Conservation (phyloP, 768 basidiomycete genomes). For the Royoungia palumana region DNA sequence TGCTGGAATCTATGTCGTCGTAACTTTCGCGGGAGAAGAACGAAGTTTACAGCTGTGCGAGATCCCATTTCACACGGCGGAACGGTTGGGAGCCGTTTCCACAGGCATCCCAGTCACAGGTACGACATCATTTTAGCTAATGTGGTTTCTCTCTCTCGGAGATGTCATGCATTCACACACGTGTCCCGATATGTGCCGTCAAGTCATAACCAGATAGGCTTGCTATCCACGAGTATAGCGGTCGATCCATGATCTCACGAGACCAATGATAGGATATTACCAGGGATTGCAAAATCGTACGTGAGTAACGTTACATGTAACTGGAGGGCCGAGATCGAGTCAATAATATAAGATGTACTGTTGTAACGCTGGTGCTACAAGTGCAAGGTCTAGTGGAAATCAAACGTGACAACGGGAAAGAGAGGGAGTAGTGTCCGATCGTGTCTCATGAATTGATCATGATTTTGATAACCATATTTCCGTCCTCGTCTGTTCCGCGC, state of each 20-base stretch:
- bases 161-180: conserved; percentile 1
- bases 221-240: background rate
- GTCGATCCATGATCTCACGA: conserved; percentile 13
- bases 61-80: conserved; percentile 22
- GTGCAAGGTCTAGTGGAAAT: conserved; percentile 11
- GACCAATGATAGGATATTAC: background rate
- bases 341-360: conserved; percentile 7
- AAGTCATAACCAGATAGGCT: conserved; percentile 7
- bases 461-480: conserved; percentile 85
- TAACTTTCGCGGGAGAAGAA: conserved; percentile 30
- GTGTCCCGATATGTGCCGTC: conserved; percentile 5
- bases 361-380: conserved; percentile 12
- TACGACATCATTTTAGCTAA: conserved; percentile 13
- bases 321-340: conserved; percentile 9
- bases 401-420: background rate
- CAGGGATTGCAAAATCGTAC: conserved; percentile 6
- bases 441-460: conserved; percentile 55
- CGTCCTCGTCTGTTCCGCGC: conserved; percentile 73
- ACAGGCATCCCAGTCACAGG: conserved; percentile 4
- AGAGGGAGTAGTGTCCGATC: background rate
- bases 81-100: conserved; percentile 5
- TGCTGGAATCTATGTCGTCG: background rate
- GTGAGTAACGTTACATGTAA: conserved; percentile 25
- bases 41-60: background rate
- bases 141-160: background rate